Evolutionary conservation across 768 basidiomycete genomes (phyloP).

Genomic region (Hygrophorus russula): DNA sequence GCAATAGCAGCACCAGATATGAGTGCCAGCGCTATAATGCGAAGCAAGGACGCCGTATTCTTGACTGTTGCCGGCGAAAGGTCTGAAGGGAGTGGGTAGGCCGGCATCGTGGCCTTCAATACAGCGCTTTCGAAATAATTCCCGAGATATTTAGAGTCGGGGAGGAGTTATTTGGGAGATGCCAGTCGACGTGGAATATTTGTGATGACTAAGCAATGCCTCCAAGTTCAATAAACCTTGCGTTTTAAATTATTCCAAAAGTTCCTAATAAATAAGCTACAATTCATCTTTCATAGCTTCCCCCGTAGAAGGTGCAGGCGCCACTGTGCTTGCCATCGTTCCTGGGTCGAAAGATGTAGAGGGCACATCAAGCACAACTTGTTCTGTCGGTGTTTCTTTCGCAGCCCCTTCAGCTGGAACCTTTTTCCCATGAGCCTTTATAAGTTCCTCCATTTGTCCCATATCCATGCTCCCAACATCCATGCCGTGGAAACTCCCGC

Average conservation of each 20-base stretch:
- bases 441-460: constrained; percentile 19
- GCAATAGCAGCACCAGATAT: constrained; percentile 94
- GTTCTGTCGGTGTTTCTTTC: no score
- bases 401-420: neutral
- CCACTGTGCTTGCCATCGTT: no score
- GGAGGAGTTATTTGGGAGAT: no score
- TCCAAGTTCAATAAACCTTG: no score
- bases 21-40: constrained; percentile 79
- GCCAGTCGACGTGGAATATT: constrained; percentile 1
- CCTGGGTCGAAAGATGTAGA: no score
- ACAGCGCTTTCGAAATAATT: constrained; percentile 5
- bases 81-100: constrained; percentile 62
- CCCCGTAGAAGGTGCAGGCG: no score
- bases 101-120: constrained; percentile 52
- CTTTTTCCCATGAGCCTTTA: constrained; percentile 7
- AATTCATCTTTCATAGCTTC: no score
- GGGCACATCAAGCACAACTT: no score
- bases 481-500: constrained; percentile 30
- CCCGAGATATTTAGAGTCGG: no score
- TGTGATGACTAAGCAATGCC: no score
- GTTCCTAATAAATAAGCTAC: no score
- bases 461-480: constrained; percentile 29
- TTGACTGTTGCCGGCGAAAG: constrained; percentile 61
- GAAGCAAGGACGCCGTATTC: constrained; percentile 85
- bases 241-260: no score